phyloP scores from a whole-genome alignment of 768 basidiomycete species.

The Coprinopsis cinerea region DNA sequence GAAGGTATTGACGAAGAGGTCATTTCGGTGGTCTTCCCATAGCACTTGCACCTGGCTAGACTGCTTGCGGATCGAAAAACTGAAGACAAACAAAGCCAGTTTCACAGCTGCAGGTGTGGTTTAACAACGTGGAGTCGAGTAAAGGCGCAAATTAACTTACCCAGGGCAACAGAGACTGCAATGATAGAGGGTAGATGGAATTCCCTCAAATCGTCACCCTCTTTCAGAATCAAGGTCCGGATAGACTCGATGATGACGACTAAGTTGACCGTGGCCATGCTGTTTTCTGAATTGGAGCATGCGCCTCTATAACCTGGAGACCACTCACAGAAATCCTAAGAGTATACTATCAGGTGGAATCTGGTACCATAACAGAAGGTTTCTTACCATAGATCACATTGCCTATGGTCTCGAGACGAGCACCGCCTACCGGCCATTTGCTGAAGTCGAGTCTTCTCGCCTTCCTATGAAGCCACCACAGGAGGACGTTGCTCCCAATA shows the following conservation, averaged over 20 bases:
- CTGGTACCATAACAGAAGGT: background rate
- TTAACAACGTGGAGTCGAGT: slow-evolving; percentile 3
- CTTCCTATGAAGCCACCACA: slow-evolving; percentile 75
- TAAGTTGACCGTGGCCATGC: slow-evolving; percentile 90
- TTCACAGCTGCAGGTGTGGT: slow-evolving; percentile 57
- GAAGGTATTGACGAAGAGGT: slow-evolving; percentile 79
- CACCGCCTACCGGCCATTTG: slow-evolving; percentile 90
- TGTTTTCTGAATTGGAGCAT: too few species aligned
- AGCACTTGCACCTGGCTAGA: slow-evolving; percentile 93
- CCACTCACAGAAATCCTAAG: slow-evolving; percentile 24
- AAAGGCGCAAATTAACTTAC: slow-evolving; percentile 32
- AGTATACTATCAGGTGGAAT: slow-evolving; percentile 15
- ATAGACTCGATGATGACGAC: slow-evolving; percentile 87
- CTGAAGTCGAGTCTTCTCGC: slow-evolving; percentile 65
- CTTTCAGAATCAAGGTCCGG: slow-evolving; percentile 59
- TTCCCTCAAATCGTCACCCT: slow-evolving; percentile 42
- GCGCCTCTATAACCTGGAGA: background rate
- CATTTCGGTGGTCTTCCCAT: slow-evolving; percentile 96
- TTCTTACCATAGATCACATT: slow-evolving; percentile 75
- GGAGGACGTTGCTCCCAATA: slow-evolving; percentile 75
- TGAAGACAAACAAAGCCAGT: slow-evolving; percentile 81
- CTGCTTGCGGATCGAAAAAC: slow-evolving; percentile 66
- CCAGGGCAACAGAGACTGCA: slow-evolving; percentile 77
- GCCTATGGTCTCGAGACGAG: slow-evolving; percentile 85
- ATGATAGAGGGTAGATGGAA: slow-evolving; percentile 82